Conservation (phyloP, 73 alveolate genomes). For the Paraurostyla sp. region DNA sequence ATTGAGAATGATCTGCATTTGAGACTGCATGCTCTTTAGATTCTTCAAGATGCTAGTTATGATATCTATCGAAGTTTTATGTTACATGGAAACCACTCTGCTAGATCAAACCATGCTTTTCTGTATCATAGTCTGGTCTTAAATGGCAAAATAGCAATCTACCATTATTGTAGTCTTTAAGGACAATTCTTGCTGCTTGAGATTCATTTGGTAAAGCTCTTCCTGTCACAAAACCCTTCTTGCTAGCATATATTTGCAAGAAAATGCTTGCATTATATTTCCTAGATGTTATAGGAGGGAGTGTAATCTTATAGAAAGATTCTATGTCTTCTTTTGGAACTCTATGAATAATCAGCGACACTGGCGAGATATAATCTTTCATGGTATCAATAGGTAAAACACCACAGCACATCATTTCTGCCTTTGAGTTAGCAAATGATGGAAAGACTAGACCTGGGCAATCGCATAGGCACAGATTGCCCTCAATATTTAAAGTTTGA, state of each 20-base stretch:
- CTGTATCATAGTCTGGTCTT: constrained; percentile 94
- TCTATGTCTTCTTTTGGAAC: constrained; percentile 90
- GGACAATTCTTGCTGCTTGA: constrained; percentile 93
- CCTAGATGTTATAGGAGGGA: constrained; percentile 77
- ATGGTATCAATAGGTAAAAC: constrained; percentile 97
- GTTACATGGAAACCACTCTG: constrained; percentile 53
- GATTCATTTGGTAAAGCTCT: constrained; percentile 98
- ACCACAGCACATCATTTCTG: constrained; percentile 98
- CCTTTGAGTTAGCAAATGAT: constrained; percentile 95
- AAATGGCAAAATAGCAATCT: constrained; percentile 90
- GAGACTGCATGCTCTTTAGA: constrained; percentile 10
- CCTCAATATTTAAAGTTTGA: constrained; percentile 89
- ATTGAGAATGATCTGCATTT: neutral
- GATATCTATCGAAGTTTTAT: neutral
- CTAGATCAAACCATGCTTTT: constrained; percentile 63
- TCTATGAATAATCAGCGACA: constrained; percentile 90
- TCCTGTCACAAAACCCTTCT: constrained; percentile 95
- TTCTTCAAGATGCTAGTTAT: neutral
- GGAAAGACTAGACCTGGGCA: constrained; percentile 99
- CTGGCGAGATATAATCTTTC: constrained; percentile 92
- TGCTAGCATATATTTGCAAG: constrained; percentile 85
- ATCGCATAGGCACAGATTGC: constrained; percentile 92
- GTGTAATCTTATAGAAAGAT: constrained; percentile 81
- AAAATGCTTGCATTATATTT: constrained; percentile 86
- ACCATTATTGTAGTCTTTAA: constrained; percentile 97